Base-by-base conservation (phyloP, 164 flowering plant genomes). In the Liriodendron chinense region DNA sequence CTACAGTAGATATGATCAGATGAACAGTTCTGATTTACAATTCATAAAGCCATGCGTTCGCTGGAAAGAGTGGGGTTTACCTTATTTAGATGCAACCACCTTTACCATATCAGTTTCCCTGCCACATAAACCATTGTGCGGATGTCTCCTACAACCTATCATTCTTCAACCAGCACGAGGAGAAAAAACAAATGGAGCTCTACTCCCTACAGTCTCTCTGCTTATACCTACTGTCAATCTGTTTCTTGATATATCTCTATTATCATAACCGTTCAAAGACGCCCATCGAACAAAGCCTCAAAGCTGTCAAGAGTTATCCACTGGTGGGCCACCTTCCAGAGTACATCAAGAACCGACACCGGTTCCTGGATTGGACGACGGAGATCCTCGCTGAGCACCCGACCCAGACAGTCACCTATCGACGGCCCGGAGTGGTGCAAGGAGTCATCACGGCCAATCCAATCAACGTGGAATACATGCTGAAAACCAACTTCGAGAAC, bases 401-500 rank as follows among this genome's bases (percentile, higher is more conserved):
- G 9, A 74, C 70, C 4, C 49, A 63, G n/a, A 74, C 76, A 2
- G 70, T 65, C 67, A 43, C 50, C 48, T 21, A 16, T 24, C 14
- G 53, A 14, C 49, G 24, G 16, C 68, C 21, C 1, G 49, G 66
- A 14, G 49, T 59, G 20, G 49, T 21, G 48, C 26, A 43, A 7
- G 67, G 50, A 7, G 34, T 86, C 76, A 48, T 85, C 66, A 86
- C 85, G 12, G 86, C 87, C n/a, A 74, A 83, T 69, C 89, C 89
- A 0, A 3, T 49, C 8, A 80, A 76, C 77, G 85, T 86, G 14
- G 86, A 86, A 47, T 82, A 85, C 77, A 78, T 87, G 66, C 85
- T 87, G 78, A 87, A 84, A 75, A 79, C 85, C 82, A 79, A 81
- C 71, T 87, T 87, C 77, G 81, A 82, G 8, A 83, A 83, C 75